phyloP scores from a whole-genome alignment of 169 alveolate genomes.

The Plasmodium blacklocki region DNA sequence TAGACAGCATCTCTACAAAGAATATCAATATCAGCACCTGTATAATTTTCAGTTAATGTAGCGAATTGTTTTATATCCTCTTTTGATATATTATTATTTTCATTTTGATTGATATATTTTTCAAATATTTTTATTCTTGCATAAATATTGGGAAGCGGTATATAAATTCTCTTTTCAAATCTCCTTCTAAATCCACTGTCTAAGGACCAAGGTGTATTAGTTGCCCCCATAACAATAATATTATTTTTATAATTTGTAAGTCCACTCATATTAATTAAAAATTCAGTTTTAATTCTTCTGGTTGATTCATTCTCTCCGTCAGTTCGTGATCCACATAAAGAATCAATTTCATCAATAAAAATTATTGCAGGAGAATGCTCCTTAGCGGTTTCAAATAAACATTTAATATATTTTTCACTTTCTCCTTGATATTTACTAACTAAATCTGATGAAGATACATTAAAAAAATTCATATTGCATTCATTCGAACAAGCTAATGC shows the following conservation, averaged over 20 bases:
- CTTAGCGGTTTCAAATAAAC: conserved; percentile 96
- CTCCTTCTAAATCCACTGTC: conserved; percentile 99
- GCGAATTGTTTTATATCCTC: conserved; percentile 87
- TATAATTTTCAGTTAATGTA: conserved; percentile 82
- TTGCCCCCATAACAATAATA: conserved; percentile 83
- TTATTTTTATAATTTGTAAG: conserved; percentile 68
- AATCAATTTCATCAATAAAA: conserved; percentile 99
- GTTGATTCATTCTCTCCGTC: conserved; percentile 98
- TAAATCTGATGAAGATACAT: conserved; percentile 96
- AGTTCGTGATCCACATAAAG: conserved; percentile 94
- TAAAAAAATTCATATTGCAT: conserved; percentile 95
- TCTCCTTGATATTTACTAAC: conserved; percentile 99
- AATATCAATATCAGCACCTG: conserved; percentile 83
- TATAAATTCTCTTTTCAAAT: conserved; percentile 97
- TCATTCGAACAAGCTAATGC: conserved; percentile 99
- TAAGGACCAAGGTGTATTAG: conserved; percentile 97
- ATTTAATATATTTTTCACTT: conserved; percentile 95
- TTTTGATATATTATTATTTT: conserved; percentile 82
- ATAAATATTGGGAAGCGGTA: conserved; percentile 97
- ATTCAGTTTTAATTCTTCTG: conserved; percentile 99
- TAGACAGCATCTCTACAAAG: conserved; percentile 81
- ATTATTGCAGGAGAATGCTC: conserved; percentile 97
- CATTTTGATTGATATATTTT: conserved; percentile 78
- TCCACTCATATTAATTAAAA: conserved; percentile 99
- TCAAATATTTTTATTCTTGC: conserved; percentile 92